Base-by-base conservation (phyloP, 257 asterid genomes). In the Solanum pennellii region DNA sequence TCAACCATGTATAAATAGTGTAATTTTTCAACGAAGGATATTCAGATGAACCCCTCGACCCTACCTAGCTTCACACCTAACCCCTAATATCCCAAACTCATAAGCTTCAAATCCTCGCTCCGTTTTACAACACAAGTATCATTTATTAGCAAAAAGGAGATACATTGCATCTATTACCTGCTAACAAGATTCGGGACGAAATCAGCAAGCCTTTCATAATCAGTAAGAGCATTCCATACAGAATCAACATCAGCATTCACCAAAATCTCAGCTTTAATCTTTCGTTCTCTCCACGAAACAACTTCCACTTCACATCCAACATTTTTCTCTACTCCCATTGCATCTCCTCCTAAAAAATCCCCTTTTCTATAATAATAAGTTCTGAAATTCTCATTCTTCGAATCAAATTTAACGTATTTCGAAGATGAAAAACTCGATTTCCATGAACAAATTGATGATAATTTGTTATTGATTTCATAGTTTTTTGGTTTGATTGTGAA, bases 131-230 rank as follows among this genome's bases (percentile, higher is more conserved):
- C 25, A 33, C 35, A 33, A 33, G 4, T 5, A 65, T 12, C 29
- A 62, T 27, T 12, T 68, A 27, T 68, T 3, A 68, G 20, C 2
- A 12, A 5, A 65, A 47, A 25, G 16, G 2, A 66, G 73, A 5
- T n/a, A 65, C 33, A 65, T 68, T 68, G 21, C 75, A 27, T 9
- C 23, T 13, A 29, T 69, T 29, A 96, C 99, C 99, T 94, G 91
- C 90, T 91, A 62, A 96, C 96, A 65, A 96, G 98, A 94, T 96
- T 96, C 31, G 99, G 98, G 87, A 96, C 92, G 92, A 95, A 96
- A 94, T 96, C 98, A 52, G 99, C 98, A 44, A 96, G 98, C 91
- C 97, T 92, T 90, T 96, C 99, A 74, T 96, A 96, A 88, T 96
- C 99, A 59, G 98, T 96, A 74, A 96, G 97, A 89, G 98, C 93